These are phyloP conservation scores for Funneliformis caledonium DNA, from an alignment of 371 early-diverging fungal species.

Conservation along the genomic window DNA sequence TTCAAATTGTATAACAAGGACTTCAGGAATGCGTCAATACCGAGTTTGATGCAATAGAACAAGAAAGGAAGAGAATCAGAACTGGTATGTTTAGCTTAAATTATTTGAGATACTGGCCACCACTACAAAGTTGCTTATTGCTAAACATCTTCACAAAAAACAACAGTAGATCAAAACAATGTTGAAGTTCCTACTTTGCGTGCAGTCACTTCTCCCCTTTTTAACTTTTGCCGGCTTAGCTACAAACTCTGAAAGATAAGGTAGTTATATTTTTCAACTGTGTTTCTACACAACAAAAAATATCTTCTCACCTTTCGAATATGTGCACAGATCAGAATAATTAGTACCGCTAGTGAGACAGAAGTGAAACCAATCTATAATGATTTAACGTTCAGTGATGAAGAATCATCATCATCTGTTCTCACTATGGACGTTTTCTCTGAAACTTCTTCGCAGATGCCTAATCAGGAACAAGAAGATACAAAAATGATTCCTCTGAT, in stretches of 20 bases:
- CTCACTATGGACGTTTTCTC: background rate
- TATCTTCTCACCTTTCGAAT: no score
- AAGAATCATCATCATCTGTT: background rate
- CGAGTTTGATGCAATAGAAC: background rate
- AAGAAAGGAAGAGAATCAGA: background rate
- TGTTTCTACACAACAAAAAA: no score
- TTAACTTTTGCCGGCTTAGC: no score
- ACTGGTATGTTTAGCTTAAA: slow-evolving; percentile 13
- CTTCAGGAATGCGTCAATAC: background rate
- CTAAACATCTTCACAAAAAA: no score
- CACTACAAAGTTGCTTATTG: no score
- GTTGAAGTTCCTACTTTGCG: no score
- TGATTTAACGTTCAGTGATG: background rate
- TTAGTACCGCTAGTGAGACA: no score
- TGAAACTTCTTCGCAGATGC: background rate
- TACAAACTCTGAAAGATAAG: no score
- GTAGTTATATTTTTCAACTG: no score
- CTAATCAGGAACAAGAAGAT: slow-evolving; percentile 12
- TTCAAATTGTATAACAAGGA: slow-evolving; percentile 2
- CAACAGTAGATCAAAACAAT: no score
- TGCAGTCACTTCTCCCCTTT: no score
- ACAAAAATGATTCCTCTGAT: background rate
- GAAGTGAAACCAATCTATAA: background rate
- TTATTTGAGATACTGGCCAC: background rate
- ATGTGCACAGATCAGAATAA: no score